A percentile compares a stretch with the other conserved stretches of the same genome.
Conservation (phyloP, 2,329 filamentous ascomycete genomes). For the Ceratocystis smalleyi region DNA sequence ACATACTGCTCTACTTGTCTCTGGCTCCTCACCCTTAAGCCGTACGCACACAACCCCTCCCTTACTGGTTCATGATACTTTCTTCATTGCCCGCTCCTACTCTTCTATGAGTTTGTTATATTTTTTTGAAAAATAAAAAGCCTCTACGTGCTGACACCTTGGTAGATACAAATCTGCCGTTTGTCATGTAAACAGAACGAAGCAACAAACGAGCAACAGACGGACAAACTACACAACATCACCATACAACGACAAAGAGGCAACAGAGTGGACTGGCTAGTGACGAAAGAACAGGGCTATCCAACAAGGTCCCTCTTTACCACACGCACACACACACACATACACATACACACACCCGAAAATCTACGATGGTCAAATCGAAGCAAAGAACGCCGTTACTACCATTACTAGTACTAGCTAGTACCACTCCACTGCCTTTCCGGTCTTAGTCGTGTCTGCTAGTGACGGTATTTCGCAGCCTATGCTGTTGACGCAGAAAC, state of each 20-base stretch:
- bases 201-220: neutral
- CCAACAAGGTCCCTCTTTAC: neutral
- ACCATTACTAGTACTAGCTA: no score
- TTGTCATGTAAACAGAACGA: conserved; percentile 40
- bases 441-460: no score
- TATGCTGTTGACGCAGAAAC: no score
- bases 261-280: neutral
- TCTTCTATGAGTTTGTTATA: neutral
- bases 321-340: neutral
- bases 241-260: neutral
- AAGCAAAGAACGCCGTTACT: neutral
- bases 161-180: conserved; percentile 46
- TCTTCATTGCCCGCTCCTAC: neutral
- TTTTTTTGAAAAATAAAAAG: conserved; percentile 1
- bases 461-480: no score
- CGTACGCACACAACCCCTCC: neutral
- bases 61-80: neutral
- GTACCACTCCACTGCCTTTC: no score
- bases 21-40: neutral
- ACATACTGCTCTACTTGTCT: neutral
- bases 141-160: conserved; percentile 14
- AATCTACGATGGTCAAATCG: neutral
- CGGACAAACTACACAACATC: neutral
- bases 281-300: neutral
- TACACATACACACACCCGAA: neutral